Evolutionary conservation across 495 filamentous ascomycete genomes (phyloP), one percentile per base, ranked within the genome.

Genomic region (Letharia columbiana): DNA sequence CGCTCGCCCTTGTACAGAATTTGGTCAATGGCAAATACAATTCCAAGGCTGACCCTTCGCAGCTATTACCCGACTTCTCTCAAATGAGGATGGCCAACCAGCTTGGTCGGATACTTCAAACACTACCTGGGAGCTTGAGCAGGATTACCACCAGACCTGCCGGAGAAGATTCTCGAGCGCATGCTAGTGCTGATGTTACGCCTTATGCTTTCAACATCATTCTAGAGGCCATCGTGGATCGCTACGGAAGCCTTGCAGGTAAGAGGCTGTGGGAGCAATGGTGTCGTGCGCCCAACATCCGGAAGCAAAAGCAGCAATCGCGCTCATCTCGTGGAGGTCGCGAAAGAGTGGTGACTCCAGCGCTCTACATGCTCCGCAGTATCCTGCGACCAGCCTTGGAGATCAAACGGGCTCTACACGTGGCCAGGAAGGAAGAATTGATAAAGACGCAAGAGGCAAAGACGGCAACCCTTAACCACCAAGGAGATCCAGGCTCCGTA

Each of bases 201-300:
- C 42, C 74, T 0, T 61, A 68, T 10, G 71, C 80, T 33, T 86
- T 86, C 73, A 78, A 84, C 65, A 61, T 65, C 15, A 60, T 86
- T 41, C 74, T 86, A 20, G 69, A 76, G 23, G 79, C 78, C 18
- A 62, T 85, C 10, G 78, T 81, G n/a, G 77, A 84, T 42, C 67
- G 69, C 0, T 72, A 76, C 47, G 82, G 83, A 59, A 79, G 78
- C 61, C 42, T 66, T 28, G 71, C 70, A 57, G 83, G 77, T 31
- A 75, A 72, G 58, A 45, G 70, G 15, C 59, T 85, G 45, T 82
- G 77, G 69, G 65, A 76, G 13, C 67, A 66, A 40, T 82, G 80
- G 76, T 85, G 83, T 64, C 64, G 73, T 18, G 71, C 71, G 37
- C 66, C 66, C 44, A 15, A n/a, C 15, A 52, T 37, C 31, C 23